phyloP scores from a whole-genome alignment of 139 green algal genomes.

The Auxenochlorella pyrenoidosa region DNA sequence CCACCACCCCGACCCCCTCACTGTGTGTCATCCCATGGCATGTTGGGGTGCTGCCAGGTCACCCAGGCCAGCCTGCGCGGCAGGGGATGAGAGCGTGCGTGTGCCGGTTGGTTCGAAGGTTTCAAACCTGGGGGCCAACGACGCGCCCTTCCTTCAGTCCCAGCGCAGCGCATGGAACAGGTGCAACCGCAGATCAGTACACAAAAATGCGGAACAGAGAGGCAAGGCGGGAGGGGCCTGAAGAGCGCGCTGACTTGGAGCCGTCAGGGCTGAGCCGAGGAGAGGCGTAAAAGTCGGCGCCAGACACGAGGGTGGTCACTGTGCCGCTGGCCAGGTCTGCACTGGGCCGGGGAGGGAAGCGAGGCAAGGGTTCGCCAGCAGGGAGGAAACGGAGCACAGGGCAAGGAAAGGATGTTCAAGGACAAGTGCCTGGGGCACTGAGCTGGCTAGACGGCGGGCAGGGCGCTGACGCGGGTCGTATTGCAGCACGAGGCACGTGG shows the following conservation, averaged over 20 bases:
- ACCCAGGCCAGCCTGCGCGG: slow-evolving; percentile 69
- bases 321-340: slow-evolving; percentile 61
- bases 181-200: no score
- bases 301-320: slow-evolving; percentile 52
- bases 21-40: slow-evolving; percentile 77
- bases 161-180: no score
- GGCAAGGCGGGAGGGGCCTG: not conserved
- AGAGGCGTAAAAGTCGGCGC: slow-evolving; percentile 76
- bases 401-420: not conserved
- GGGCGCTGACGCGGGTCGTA: no score
- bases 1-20: no score
- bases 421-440: not conserved
- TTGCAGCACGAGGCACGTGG: no score
- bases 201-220: no score
- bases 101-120: not conserved
- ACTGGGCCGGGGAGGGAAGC: not conserved
- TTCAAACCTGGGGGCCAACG: no score
- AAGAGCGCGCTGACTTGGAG: not conserved
- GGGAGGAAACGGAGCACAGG: not conserved
- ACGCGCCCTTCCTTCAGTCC: no score
- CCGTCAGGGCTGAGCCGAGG: slow-evolving; percentile 68
- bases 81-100: not conserved
- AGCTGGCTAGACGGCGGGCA: no score
- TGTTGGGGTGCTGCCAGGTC: slow-evolving; percentile 80
- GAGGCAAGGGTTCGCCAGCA: not conserved